Conservation (phyloP, 495 filamentous ascomycete genomes). For the Hyaloscypha bicolor region DNA sequence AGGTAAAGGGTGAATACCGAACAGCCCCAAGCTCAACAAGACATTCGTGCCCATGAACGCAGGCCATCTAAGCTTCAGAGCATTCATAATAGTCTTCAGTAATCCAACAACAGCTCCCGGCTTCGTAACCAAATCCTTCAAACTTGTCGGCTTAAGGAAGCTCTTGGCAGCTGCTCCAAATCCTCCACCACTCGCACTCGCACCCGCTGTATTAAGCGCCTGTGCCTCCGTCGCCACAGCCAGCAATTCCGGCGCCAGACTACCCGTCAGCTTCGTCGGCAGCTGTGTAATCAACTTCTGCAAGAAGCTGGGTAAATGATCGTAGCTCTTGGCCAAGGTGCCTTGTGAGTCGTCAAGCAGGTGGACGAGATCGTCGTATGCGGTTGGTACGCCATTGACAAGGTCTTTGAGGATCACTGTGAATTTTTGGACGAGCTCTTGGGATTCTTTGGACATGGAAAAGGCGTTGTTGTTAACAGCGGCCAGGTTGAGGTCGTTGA, state of each 20-base stretch:
- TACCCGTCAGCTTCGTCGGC: conserved; percentile 75
- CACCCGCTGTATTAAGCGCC: conserved; percentile 54
- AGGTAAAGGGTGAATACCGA: conserved; percentile 50
- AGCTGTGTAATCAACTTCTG: conserved; percentile 85
- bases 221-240: conserved; percentile 73
- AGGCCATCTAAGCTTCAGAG: conserved; percentile 81
- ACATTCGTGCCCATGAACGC: conserved; percentile 84
- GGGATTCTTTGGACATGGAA: conserved; percentile 77
- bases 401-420: conserved; percentile 87
- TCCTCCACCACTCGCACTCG: conserved; percentile 26
- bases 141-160: conserved; percentile 42
- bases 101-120: conserved; percentile 81
- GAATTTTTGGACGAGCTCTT: conserved; percentile 80
- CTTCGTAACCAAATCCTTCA: conserved; percentile 83
- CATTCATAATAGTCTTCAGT: conserved; percentile 83
- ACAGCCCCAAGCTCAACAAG: conserved; percentile 81
- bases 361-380: conserved; percentile 82
- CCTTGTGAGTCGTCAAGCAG: conserved; percentile 81
- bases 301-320: conserved; percentile 75
- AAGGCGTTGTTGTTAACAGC: conserved; percentile 78
- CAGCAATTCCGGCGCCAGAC: conserved; percentile 76
- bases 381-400: conserved; percentile 88
- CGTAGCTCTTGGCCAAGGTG: conserved; percentile 74
- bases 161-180: conserved; percentile 38
- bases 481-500: conserved; percentile 79